Evolutionary conservation across 2,329 filamentous ascomycete genomes (phyloP), one percentile per base, ranked within the genome.

Genomic region (Diaporthe vaccinii): DNA sequence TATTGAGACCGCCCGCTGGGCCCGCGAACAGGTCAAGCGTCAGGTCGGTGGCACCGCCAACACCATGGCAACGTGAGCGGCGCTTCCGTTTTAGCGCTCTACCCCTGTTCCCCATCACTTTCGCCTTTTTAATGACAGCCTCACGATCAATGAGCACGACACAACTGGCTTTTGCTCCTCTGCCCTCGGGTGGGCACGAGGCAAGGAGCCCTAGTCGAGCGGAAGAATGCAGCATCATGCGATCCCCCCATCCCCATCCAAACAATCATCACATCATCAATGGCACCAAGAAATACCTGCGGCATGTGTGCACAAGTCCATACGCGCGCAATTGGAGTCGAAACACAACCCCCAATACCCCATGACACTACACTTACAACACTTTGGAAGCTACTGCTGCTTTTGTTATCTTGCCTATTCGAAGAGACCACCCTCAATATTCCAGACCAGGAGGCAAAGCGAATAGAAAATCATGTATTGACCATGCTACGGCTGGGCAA

Each of bases 11-110:
- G 97, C 97, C 82, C 94, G 96, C 80, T 99, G 97, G 97, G 96
- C 97, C 78, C 93, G 96, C 76, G 97, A 98, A 86, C 95, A 98
- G 84, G 96, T 98, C 84, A 98, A 98, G 90, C 94, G 95, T 80
- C 97, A 99, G 85, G 86, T 92, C 71, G 89, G 90, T 75, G 90
- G 90, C 78, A 81, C 84, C 68, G 83, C 82, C 79, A 86, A 83
- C 72, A 86, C 89, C 79, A 91, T 91, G 88, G 83, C 86, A 73
- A 85, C 85, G 78, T 89, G 85, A 86, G 78, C 76, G 55, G 39
- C 28, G 8, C 31, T 34, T 57, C n/a, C 58, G 57, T 20, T 57
- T 22, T 53, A 53, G 73, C 73, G 72, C 39, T 61, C 36, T 51
- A 39, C 58, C 65, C 55, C 72, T 61, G 49, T 76, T 65, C 51